Evolutionary conservation across 441 rosid genomes (phyloP), one percentile per base, ranked within the genome.

Genomic region (Adansonia grandidieri): DNA sequence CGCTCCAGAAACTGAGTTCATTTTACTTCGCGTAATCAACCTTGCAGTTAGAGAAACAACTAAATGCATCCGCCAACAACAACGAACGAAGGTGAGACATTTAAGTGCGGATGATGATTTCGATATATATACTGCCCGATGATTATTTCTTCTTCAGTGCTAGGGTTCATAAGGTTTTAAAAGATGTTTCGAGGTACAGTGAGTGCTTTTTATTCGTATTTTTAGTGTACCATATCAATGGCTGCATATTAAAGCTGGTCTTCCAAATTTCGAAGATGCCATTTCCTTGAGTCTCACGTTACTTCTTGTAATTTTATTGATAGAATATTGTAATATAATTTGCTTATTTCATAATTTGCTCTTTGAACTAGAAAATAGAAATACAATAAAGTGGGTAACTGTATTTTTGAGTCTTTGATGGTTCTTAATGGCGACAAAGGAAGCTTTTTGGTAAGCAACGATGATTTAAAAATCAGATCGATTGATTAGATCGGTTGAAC

Each of bases 41-140:
- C 58, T 47, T 84, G 89, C 93, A 94, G 98, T 74, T 94, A 71
- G 95, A 91, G 83, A 86, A 82, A 76, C 91, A 88, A 80, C 75
- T 94, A 85, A 87, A 87, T 74, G 82, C 85, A 74, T 73, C 81
- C 78, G 71, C 81, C 73, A 78, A 74, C 73, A 81, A 70, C 20
- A 87, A 84, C 83, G 84, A 82, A 44, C 83, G 84, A 57, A 80
- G 84, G 84, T 79, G 84, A 79, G 81, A 78, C 78, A 83, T 83
- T 63, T 76, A 84, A 64, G 77, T 2, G 37, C 2, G 37, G 3
- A 6, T 40, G 44, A 40, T 40, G 44, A 4, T 40, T 4, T 40
- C 44, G 44, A 40, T 40, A 4, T 4, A 40, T 40, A 40, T 4
- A 40, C 44, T 40, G 44, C 44, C 6, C 6, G 2, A 4, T 5